Evolutionary conservation across 306 rosid genomes (phyloP), one percentile per base, ranked within the genome.

Genomic region (Cercis canadensis): DNA sequence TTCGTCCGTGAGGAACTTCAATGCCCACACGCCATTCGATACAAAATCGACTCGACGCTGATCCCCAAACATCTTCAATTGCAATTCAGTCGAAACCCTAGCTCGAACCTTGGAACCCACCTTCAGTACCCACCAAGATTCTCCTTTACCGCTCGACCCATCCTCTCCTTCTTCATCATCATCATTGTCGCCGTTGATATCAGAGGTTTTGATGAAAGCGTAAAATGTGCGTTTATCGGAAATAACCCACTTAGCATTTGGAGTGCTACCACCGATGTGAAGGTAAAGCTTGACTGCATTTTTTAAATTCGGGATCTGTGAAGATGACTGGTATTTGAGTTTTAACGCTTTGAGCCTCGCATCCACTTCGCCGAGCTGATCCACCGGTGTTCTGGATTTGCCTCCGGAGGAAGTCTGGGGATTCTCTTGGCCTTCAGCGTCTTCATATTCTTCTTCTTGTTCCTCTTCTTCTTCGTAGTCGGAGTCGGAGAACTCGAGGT

Each of bases 21-120:
- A 49, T 0, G 98, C 97, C 98, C 98, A 92, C 17, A 92, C 97
- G 50, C 98, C 92, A 11, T 64, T 75, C 41, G 85, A 54, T 0
- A 92, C 98, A 69, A 92, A 92, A 85, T 92, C 97, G 0, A 92
- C 85, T 2, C 97, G 89, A 12, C 92, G 86, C 69, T 88, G 96
- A 50, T 90, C 96, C 15, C 84, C 97, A 17, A 92, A 88, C 92
- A 88, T 80, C 88, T 92, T 92, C 90, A 90, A 80, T 81, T 90
- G 98, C 81, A 92, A 44, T 16, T 92, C 97, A 7, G 90, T 49
- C 14, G 90, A 85, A 82, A 92, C 93, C 90, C 83, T 84, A 71
- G 81, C 88, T 18, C 84, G 77, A 18, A 92, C 86, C 84, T 92
- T 92, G 21, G 87, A 74, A 9, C 87, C 93, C 0, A 88, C 87